Evolutionary conservation across 495 filamentous ascomycete species (phyloP), one percentile per base, ranked within the genome.

Genomic region (Podospora tetraspora): DNA sequence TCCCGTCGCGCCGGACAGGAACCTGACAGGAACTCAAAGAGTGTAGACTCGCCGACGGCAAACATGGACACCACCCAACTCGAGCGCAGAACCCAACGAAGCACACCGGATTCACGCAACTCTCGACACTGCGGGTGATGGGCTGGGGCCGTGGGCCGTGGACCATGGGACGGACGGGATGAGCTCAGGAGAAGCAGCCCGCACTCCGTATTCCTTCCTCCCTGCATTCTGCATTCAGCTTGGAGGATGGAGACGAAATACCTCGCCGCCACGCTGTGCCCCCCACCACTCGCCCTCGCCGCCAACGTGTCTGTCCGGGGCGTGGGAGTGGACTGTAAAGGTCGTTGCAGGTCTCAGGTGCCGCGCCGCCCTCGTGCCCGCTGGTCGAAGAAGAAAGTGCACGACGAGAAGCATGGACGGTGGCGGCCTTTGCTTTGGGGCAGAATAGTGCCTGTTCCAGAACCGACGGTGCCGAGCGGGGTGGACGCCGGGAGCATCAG

Each of bases 1-100:
- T 61, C 43, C 65, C 65, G 65, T 61, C 19, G 16, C 43, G 16
- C 37, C 34, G 13, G 34, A 43, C 43, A 43, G 22, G 64, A 61
- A 66, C 34, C 27, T 32, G 43, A 32, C 25, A 25, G 25, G 25
- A 25, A 25, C 25, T n/a, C n/a, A n/a, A 34, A 1, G 4, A 13
- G 32, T 30, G 29, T 34, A 34, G 32, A 34, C n/a, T 8, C 6
- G 7, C 43, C 43, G 43, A 52, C 43, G 43, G 43, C 43, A n/a
- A 52, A 19, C 43, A 43, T 27, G 27, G 27, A 27, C 34, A 43
- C 34, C 13, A 16, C 12, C 34, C 13, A 1, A 43, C 34, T 43
- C 34, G 34, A 19, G 34, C 34, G 34, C 34, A 43, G 13, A 43
- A 16, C 34, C 34, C 12, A 12, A 37, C 11, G n/a, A 16, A 52